phyloP scores from a whole-genome alignment of 2,329 filamentous ascomycete species.

The Aspergillus quadrilineatus region DNA sequence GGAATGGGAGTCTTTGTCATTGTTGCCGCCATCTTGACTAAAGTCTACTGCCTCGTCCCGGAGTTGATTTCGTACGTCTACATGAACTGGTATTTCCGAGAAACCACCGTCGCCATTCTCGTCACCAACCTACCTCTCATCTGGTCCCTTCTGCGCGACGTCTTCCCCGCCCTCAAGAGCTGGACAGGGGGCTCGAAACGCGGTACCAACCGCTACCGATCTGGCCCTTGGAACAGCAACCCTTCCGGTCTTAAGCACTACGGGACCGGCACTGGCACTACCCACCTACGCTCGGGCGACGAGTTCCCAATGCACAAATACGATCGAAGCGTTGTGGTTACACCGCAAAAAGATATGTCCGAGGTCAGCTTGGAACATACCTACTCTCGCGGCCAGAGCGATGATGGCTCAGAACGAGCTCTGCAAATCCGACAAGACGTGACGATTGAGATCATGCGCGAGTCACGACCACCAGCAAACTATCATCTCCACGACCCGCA shows the following conservation, averaged over 20 bases:
- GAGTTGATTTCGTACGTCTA: conserved; percentile 43
- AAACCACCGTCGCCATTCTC: conserved; percentile 46
- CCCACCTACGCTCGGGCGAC: conserved; percentile 29
- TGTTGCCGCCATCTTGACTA: conserved; percentile 50
- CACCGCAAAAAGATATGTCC: conserved; percentile 30
- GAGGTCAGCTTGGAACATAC: conserved; percentile 28
- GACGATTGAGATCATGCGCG: conserved; percentile 31
- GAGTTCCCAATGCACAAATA: conserved; percentile 35
- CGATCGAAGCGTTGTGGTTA: conserved; percentile 25
- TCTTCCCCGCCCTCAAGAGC: conserved; percentile 46
- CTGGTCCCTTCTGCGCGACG: conserved; percentile 52
- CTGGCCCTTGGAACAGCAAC: conserved; percentile 33
- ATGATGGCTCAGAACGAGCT: conserved; percentile 39
- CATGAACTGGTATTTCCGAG: conserved; percentile 51
- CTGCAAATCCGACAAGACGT: conserved; percentile 42
- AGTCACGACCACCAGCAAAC: conserved; percentile 16
- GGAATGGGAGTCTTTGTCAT: conserved; percentile 50
- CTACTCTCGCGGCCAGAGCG: conserved; percentile 33
- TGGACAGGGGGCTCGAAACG: conserved; percentile 41
- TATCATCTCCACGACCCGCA: conserved; percentile 2
- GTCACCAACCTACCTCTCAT: conserved; percentile 54
- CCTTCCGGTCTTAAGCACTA: conserved; percentile 27
- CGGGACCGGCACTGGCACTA: conserved; percentile 28
- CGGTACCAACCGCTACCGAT: conserved; percentile 35
- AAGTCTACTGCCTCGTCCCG: conserved; percentile 49